Percentiles rank a stretch among this genome's conserved stretches.
These are phyloP conservation scores for Homolaphlyctis polyrhiza DNA, from an alignment of 371 early-diverging fungal genomes.

Conservation along the genomic window DNA sequence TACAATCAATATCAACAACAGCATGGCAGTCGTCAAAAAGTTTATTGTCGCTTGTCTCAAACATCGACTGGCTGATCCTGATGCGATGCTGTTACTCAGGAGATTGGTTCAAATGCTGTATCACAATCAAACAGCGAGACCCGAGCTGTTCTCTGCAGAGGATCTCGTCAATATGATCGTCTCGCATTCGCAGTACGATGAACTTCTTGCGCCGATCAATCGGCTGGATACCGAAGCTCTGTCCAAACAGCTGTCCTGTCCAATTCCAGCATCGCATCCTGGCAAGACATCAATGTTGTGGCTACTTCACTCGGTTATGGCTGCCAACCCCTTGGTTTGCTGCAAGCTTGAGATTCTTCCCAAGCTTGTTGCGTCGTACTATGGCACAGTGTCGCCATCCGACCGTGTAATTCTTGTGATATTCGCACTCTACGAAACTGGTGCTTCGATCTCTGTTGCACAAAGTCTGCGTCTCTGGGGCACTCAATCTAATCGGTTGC, in stretches of 20 bases:
- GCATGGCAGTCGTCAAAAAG: constrained; percentile 5
- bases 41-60: constrained; percentile 11
- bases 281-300: constrained; percentile 16
- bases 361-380: constrained; percentile 18
- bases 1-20: no score
- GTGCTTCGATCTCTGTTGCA: constrained; percentile 28
- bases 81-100: not conserved
- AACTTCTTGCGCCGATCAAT: constrained; percentile 8
- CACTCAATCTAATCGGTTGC: no score
- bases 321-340: constrained; percentile 10
- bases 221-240: no score
- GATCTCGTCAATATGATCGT: constrained; percentile 15
- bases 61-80: constrained; percentile 9
- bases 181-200: constrained; percentile 26
- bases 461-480: no score
- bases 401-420: constrained; percentile 30
- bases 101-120: not conserved
- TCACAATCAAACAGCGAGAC: not conserved
- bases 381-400: constrained; percentile 19
- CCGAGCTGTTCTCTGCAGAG: not conserved
- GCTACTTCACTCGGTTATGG: constrained; percentile 13
- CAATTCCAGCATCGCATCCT: constrained; percentile 11
- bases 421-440: constrained; percentile 24
- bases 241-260: constrained; percentile 5
- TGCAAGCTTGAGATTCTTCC: constrained; percentile 18